These are phyloP conservation scores for Dalbergia cultrata DNA, from an alignment of 306 rosid species.

Conservation along the genomic window DNA sequence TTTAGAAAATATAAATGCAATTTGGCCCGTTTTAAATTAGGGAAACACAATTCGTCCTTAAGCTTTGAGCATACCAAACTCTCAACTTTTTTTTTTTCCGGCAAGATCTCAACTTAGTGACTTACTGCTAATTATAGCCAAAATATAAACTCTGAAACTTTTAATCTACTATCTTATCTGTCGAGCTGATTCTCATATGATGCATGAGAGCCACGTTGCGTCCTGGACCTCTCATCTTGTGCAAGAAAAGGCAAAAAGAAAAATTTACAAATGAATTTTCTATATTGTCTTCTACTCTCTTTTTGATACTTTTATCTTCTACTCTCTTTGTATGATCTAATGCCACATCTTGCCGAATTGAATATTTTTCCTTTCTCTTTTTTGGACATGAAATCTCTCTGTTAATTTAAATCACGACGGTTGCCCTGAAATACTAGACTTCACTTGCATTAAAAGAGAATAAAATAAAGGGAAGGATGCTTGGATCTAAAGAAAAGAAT, in stretches of 20 bases:
- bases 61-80: neutral
- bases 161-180: too few relatives aligned
- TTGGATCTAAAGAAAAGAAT: conserved; percentile 27
- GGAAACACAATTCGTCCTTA: too few relatives aligned
- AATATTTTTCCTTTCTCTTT: neutral
- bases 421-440: neutral
- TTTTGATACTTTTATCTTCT: conserved; percentile 12
- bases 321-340: conserved; percentile 1
- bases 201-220: neutral
- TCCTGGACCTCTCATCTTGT: neutral
- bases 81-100: too few relatives aligned
- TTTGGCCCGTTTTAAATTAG: too few relatives aligned
- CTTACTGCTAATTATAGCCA: too few relatives aligned
- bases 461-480: conserved; percentile 19
- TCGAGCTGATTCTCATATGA: neutral
- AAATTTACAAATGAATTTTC: neutral
- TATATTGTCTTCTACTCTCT: neutral
- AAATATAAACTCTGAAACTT: too few relatives aligned
- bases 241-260: neutral
- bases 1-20: too few relatives aligned
- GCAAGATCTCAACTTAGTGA: too few relatives aligned
- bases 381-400: conserved; percentile 1
- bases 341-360: conserved; percentile 11
- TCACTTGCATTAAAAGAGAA: neutral
- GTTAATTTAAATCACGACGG: neutral